Evolutionary conservation across 202 grass and related monocot species (phyloP).

Genomic region (Zizania palustris): DNA sequence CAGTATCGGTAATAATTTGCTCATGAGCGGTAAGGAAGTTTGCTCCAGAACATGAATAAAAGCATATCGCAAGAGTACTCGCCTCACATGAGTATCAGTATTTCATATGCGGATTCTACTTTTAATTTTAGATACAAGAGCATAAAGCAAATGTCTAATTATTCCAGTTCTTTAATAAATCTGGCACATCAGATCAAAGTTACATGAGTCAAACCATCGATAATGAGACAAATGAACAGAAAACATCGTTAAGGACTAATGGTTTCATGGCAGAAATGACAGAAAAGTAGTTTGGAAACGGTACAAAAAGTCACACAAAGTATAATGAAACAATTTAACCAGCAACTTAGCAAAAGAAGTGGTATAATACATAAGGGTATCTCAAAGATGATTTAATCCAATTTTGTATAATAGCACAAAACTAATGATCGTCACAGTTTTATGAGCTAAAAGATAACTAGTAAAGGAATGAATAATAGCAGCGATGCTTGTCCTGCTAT

Average conservation of each 20-base stretch:
- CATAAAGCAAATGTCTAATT: background rate
- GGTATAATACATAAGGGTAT: background rate
- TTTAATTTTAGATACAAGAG: background rate
- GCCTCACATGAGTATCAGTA: background rate
- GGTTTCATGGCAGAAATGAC: background rate
- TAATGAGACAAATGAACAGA: constrained; percentile 9
- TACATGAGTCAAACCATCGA: background rate
- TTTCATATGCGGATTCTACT: background rate
- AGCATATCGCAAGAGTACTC: background rate
- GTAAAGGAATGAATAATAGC: background rate
- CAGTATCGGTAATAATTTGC: too few species aligned
- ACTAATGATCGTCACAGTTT: constrained; percentile 7
- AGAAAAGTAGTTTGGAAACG: constrained; percentile 2
- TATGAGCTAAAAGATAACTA: background rate
- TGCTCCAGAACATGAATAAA: constrained; percentile 9
- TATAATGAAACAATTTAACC: constrained; percentile 14
- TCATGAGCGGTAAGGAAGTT: background rate
- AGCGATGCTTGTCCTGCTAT: background rate
- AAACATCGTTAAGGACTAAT: background rate
- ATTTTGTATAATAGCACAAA: background rate
- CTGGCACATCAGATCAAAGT: background rate
- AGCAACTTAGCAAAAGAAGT: background rate
- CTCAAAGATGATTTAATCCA: constrained; percentile 27
- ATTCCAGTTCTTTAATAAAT: background rate
- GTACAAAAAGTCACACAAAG: constrained; percentile 8